phyloP scores from a whole-genome alignment of 257 asterid genomes.

The Rauvolfia tetraphylla region DNA sequence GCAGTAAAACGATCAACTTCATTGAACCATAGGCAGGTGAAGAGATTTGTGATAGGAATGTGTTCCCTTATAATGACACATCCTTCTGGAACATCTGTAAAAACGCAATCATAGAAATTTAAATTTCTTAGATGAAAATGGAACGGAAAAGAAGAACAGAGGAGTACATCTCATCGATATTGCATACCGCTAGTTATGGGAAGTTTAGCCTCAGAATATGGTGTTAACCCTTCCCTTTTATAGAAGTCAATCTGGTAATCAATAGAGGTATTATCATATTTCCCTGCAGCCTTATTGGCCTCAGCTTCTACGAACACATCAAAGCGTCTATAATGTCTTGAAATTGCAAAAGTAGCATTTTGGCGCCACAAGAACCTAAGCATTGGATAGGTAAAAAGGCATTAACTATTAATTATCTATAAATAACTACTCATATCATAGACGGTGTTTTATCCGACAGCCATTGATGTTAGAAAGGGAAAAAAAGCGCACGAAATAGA shows the following conservation, averaged over 20 bases:
- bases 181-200: constrained; percentile 94
- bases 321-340: constrained; percentile 83
- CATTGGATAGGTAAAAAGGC: not conserved
- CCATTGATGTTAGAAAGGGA: not conserved
- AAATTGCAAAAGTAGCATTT: constrained; percentile 87
- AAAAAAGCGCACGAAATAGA: not conserved
- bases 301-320: constrained; percentile 95
- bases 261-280: constrained; percentile 70
- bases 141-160: constrained; percentile 13
- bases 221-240: constrained; percentile 80
- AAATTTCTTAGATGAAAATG: constrained; percentile 15
- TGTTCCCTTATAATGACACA: constrained; percentile 90
- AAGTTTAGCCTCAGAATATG: constrained; percentile 75
- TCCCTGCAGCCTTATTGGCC: constrained; percentile 91
- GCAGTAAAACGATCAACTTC: constrained; percentile 97
- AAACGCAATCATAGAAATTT: constrained; percentile 14
- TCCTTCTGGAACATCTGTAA: constrained; percentile 99
- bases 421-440: not conserved
- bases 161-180: constrained; percentile 2
- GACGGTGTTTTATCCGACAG: not conserved
- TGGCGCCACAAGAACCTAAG: constrained; percentile 92
- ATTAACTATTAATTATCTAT: not conserved
- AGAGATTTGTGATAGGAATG: constrained; percentile 81
- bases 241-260: constrained; percentile 81
- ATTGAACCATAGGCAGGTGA: constrained; percentile 93